phyloP scores from a whole-genome alignment of 2,329 filamentous ascomycete genomes.

The Aspergillus quadrilineatus region DNA sequence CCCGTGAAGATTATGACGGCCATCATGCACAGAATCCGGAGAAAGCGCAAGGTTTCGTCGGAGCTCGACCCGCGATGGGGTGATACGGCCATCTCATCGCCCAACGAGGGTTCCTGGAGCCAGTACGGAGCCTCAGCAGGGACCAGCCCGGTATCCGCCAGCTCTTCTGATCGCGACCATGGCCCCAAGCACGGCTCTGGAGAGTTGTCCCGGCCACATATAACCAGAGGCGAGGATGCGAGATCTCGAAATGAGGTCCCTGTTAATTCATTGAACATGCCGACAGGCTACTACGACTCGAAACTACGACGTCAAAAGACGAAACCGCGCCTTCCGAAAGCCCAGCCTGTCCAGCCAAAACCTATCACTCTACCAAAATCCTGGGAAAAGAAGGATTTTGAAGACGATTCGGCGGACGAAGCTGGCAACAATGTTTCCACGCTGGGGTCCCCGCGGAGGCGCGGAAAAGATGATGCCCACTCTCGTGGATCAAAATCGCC shows the following conservation, averaged over 20 bases:
- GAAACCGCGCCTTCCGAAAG: slow-evolving; percentile 2
- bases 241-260: slow-evolving; percentile 10
- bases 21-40: slow-evolving; percentile 33
- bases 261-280: slow-evolving; percentile 22
- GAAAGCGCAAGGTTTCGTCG: slow-evolving; percentile 36
- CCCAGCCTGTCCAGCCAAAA: not conserved
- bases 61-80: slow-evolving; percentile 43
- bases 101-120: slow-evolving; percentile 44
- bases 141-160: slow-evolving; percentile 2
- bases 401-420: slow-evolving; percentile 27
- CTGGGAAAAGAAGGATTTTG: slow-evolving; percentile 11
- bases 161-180: slow-evolving; percentile 10
- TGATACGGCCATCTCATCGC: slow-evolving; percentile 41
- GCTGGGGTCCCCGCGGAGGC: slow-evolving; percentile 1
- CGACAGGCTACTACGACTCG: slow-evolving; percentile 34
- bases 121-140: slow-evolving; percentile 31
- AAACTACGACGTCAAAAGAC: slow-evolving; percentile 26
- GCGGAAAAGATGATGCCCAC: slow-evolving; percentile 22
- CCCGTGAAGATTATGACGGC: slow-evolving; percentile 29
- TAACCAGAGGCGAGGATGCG: not conserved
- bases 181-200: slow-evolving; percentile 16
- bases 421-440: slow-evolving; percentile 20
- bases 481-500: slow-evolving; percentile 34
- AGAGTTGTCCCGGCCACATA: slow-evolving; percentile 12
- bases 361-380: slow-evolving; percentile 8